A percentile compares a stretch with the other conserved stretches of the same genome.
These are phyloP conservation scores for Sphagnum contortum DNA, from an alignment of 225 moss, liverwort and hornwort species.

Conservation along the genomic window DNA sequence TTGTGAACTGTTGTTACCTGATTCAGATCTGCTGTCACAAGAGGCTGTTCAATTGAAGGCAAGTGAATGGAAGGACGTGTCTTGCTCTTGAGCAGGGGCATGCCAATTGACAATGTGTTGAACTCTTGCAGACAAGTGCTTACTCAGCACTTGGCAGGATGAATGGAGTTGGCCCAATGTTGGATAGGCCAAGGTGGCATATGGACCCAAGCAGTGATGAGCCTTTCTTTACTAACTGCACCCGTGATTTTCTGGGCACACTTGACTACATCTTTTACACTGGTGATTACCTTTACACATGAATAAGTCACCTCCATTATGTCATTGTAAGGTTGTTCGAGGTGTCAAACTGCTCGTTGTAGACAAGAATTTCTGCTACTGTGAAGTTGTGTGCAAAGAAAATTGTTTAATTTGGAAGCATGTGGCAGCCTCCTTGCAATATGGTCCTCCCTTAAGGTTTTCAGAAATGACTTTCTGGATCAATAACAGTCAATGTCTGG, in stretches of 20 bases:
- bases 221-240: slow-evolving; percentile 79
- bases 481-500: background rate
- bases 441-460: background rate
- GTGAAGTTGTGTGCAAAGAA: background rate
- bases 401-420: too few species aligned
- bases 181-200: slow-evolving; percentile 50
- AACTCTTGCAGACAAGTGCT: slow-evolving; percentile 57
- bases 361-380: too few species aligned
- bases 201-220: slow-evolving; percentile 59
- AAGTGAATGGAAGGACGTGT: background rate
- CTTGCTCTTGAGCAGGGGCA: background rate
- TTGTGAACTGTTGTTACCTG: background rate
- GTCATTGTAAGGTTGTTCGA: background rate
- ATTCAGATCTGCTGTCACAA: background rate
- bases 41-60: background rate
- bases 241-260: slow-evolving; percentile 76
- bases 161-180: slow-evolving; percentile 23
- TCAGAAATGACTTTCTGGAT: background rate
- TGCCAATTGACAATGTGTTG: too few species aligned
- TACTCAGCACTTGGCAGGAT: slow-evolving; percentile 71
- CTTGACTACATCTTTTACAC: slow-evolving; percentile 88
- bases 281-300: slow-evolving; percentile 16
- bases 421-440: too few species aligned
- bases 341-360: too few species aligned
- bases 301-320: background rate